These are phyloP conservation scores for Leptomonas seymouri DNA, from an alignment of 208 protist genomes.

Conservation along the genomic window DNA sequence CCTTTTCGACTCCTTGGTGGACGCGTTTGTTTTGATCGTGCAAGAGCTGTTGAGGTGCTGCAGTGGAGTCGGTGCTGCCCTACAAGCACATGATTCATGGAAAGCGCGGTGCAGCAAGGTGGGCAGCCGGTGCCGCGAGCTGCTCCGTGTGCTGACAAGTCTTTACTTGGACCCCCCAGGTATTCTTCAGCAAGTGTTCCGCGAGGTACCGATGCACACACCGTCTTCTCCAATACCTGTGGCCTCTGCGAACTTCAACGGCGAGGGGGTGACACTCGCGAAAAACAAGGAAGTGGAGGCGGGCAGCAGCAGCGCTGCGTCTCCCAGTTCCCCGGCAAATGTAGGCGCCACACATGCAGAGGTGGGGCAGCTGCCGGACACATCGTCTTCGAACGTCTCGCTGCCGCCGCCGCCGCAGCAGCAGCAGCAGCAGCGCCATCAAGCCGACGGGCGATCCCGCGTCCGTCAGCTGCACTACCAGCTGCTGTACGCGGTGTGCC, in stretches of 20 bases:
- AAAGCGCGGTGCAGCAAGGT: not conserved
- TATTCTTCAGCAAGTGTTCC: slow-evolving; percentile 9
- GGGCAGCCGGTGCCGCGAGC: not conserved
- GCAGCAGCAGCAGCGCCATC: not conserved
- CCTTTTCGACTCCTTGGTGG: slow-evolving; percentile 22
- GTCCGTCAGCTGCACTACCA: slow-evolving; percentile 33
- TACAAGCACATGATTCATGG: not conserved
- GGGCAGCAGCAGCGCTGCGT: not conserved
- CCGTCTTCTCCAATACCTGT: not conserved
- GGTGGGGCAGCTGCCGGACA: not conserved
- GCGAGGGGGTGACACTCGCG: not conserved
- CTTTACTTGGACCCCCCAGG: slow-evolving; percentile 26
- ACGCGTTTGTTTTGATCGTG: slow-evolving; percentile 22
- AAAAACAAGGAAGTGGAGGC: not conserved
- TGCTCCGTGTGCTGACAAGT: slow-evolving; percentile 22
- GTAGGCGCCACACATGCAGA: not conserved
- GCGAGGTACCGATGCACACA: not conserved
- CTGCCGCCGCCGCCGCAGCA: not conserved
- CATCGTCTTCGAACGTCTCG: not conserved
- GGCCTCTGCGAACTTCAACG: too few relatives aligned
- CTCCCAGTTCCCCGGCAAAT: not conserved
- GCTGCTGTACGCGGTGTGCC: slow-evolving; percentile 42
- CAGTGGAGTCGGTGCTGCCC: not conserved
- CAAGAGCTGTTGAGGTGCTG: slow-evolving; percentile 16
- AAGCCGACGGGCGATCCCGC: slow-evolving; percentile 4